Base-by-base conservation (phyloP, 805 yeast species). In the Yarrowia alimentaria region DNA sequence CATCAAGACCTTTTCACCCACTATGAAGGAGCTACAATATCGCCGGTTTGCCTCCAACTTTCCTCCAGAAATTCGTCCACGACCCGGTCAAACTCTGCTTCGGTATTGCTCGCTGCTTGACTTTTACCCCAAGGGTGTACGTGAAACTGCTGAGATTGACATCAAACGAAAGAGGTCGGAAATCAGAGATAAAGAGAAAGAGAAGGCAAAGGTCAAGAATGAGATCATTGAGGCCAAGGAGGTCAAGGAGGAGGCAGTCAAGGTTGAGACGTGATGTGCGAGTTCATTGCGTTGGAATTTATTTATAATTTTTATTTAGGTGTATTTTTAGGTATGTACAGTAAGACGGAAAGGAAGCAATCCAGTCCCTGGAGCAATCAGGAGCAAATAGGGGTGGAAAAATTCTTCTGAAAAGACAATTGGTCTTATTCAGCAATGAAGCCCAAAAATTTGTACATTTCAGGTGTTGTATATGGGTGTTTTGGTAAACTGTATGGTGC, bases 1-100 rank as follows among this genome's bases (percentile, higher is more conserved):
- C 22, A 30, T 43, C 21, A 43, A 22, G 10, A 31, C 37, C 8
- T 26, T 30, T 21, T 30, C 35, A 3, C 35, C 28, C 18, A 30
- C 35, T 2, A 30, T 30, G 50, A 30, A 30, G 13, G 50, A 43
- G 7, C 20, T 24, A 9, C 50, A 43, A 14, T 43, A 30, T 13
- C 20, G 37, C 5, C 26, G 50, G 5, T 43, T 30, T 13, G 13
- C 16, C 20, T 37, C 50, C 6, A 43, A 43, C 22, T 30, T 43
- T 11, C 50, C 50, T 3, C 3, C 13, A 10, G 20, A 21, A n/a
- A 22, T 21, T 11, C 50, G 50, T 5, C 50, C 50, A 7, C 30
- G 8, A 7, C 37, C 37, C 24, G 50, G 35, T 3, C n/a, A 16
- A 32, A 30, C 30, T 4, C 22, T 43, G 1, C 16, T 43, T 26